Evolutionary conservation across 345 rosid species (phyloP), one percentile per base, ranked within the genome.

Genomic region (Lumnitzera littorea): DNA sequence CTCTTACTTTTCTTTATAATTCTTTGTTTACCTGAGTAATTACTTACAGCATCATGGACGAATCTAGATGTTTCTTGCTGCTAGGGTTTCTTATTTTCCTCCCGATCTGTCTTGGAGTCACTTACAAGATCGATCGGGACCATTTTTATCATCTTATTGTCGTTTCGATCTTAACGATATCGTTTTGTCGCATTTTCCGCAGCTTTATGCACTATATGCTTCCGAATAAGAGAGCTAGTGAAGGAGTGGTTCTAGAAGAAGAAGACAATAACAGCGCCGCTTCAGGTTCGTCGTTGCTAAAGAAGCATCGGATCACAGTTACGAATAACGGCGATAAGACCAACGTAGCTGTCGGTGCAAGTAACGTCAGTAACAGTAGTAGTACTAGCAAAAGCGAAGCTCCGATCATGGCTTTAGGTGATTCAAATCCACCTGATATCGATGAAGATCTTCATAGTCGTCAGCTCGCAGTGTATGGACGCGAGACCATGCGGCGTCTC

Each of bases 391-490:
- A 7, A 9, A 61, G 46, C 13, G 62, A 67, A 55, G 67, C 58
- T 29, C 74, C 67, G 65, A 72, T 74, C 76, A 91, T 91, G 96
- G 86, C 88, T 69, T 77, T 79, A 43, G 96, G 96, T 53, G 77
- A 88, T 47, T 74, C 80, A 27, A 84, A 81, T 51, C 88, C 73
- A 52, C 65, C 73, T n/a, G 96, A 86, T 55, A 95, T 95, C 63
- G 97, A 95, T 66, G 99, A 91, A 70, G 99, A 95, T 82, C 88
- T 95, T 46, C 97, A 95, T 76, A 95, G 99, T 70, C 71, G 99
- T 48, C 99, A 95, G 89, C 99, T 95, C 16, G 99, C 99, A 0
- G 99, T 94, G 29, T 94, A 94, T 43, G 99, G 99, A 36, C 95
- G 99, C 2, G 99, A 95, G 78, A 91, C 99, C 3, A 95, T 95